Conservation (phyloP, 345 rosid species). For the Linum usitatissimum region DNA sequence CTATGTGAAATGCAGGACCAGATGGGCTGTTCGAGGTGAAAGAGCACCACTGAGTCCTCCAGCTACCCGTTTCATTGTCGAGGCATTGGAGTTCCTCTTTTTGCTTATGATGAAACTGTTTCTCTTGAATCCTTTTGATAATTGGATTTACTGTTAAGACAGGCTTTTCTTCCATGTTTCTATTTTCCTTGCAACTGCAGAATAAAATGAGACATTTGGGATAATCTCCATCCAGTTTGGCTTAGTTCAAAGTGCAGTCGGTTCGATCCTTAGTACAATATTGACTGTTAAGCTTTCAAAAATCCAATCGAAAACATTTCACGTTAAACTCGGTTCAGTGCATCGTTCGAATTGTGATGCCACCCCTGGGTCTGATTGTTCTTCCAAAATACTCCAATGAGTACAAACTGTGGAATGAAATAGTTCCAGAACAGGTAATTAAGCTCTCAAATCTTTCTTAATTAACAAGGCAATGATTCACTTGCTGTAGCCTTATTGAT, state of each 20-base stretch:
- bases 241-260: background rate
- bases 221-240: background rate
- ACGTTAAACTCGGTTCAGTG: too few relatives aligned
- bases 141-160: background rate
- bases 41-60: slow-evolving; percentile 39
- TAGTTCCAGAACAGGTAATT: too few relatives aligned
- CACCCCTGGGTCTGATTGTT: too few relatives aligned
- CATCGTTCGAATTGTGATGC: too few relatives aligned
- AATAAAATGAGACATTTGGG: background rate
- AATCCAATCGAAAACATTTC: too few relatives aligned
- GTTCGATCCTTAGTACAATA: too few relatives aligned
- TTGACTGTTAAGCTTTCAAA: too few relatives aligned
- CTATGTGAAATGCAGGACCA: slow-evolving; percentile 51
- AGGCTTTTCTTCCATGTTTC: background rate
- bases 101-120: background rate
- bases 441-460: too few relatives aligned
- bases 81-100: background rate
- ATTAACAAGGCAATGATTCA: too few relatives aligned
- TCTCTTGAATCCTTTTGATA: background rate
- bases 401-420: too few relatives aligned
- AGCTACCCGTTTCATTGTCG: background rate
- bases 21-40: slow-evolving; percentile 59
- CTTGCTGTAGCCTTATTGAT: too few relatives aligned
- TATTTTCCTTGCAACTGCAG: background rate
- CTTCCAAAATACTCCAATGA: too few relatives aligned